Percentiles rank a stretch among this genome's conserved stretches.
These are phyloP conservation scores for Eutypa lata DNA, from an alignment of 2,329 filamentous ascomycete species.

Conservation along the genomic window DNA sequence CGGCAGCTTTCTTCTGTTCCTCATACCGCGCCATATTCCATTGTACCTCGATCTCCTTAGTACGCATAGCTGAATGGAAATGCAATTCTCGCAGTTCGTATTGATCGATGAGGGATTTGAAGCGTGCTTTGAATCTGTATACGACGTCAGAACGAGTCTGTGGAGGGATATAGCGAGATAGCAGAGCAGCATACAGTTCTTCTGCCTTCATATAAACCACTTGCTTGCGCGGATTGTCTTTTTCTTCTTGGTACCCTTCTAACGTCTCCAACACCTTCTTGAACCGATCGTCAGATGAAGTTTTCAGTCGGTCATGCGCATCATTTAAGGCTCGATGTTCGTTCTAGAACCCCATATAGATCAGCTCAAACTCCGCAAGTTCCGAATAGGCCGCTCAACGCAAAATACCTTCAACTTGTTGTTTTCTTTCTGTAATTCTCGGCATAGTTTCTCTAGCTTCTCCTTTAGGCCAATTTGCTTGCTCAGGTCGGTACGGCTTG, in stretches of 20 bases:
- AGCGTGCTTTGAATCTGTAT: constrained; percentile 75
- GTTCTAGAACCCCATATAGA: constrained; percentile 49
- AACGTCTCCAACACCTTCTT: constrained; percentile 78
- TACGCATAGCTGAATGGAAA: constrained; percentile 86
- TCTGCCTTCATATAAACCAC: constrained; percentile 85
- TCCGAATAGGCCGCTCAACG: neutral
- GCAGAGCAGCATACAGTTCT: constrained; percentile 65
- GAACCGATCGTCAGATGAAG: constrained; percentile 81
- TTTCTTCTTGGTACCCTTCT: constrained; percentile 83
- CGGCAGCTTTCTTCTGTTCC: constrained; percentile 83
- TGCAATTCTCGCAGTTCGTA: constrained; percentile 94
- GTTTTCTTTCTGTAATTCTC: constrained; percentile 94
- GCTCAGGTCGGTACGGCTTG: constrained; percentile 79
- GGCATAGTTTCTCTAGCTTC: constrained; percentile 92
- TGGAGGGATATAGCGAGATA: constrained; percentile 1
- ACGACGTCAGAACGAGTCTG: constrained; percentile 29
- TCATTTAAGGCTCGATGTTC: constrained; percentile 92
- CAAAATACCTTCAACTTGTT: constrained; percentile 87
- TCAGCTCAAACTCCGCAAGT: constrained; percentile 13
- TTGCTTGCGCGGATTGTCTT: constrained; percentile 77
- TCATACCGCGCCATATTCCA: constrained; percentile 87
- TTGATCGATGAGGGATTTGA: constrained; percentile 94
- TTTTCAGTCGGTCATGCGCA: constrained; percentile 76
- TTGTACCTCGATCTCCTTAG: constrained; percentile 94
- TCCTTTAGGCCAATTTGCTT: constrained; percentile 91